Conservation (phyloP, 495 filamentous ascomycete genomes). For the Poronia punctata region DNA sequence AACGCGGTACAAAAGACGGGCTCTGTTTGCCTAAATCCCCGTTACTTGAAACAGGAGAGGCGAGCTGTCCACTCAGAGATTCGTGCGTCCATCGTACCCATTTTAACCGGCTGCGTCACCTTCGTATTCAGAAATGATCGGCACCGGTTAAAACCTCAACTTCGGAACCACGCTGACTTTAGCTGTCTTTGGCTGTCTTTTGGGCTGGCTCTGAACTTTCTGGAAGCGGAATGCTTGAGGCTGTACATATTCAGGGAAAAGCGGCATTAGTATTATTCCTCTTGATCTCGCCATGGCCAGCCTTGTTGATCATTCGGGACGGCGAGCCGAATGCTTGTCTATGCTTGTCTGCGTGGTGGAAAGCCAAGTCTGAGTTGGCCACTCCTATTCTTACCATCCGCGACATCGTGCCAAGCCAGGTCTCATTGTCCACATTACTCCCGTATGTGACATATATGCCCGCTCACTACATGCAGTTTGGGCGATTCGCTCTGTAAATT, state of each 20-base stretch:
- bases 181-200: too few relatives aligned
- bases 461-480: too few relatives aligned
- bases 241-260: background rate
- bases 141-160: constrained; percentile 5
- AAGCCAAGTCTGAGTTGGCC: too few relatives aligned
- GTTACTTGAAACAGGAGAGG: constrained; percentile 6
- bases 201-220: too few relatives aligned
- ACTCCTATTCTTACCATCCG: too few relatives aligned
- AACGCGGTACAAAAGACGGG: background rate
- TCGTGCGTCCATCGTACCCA: too few relatives aligned
- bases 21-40: constrained; percentile 6
- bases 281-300: constrained; percentile 1
- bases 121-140: constrained; percentile 4
- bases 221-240: background rate
- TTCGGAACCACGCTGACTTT: constrained; percentile 4
- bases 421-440: too few relatives aligned
- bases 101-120: too few relatives aligned
- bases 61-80: constrained; percentile 6
- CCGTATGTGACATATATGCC: too few relatives aligned
- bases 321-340: constrained; percentile 12
- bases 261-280: background rate
- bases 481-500: too few relatives aligned
- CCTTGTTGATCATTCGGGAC: constrained; percentile 5
- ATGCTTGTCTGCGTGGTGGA: too few relatives aligned
- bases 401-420: too few relatives aligned